Percentiles rank a stretch among this genome's conserved stretches.
These are phyloP conservation scores for Cucurbita moschata DNA, from an alignment of 306 rosid genomes.

Conservation along the genomic window DNA sequence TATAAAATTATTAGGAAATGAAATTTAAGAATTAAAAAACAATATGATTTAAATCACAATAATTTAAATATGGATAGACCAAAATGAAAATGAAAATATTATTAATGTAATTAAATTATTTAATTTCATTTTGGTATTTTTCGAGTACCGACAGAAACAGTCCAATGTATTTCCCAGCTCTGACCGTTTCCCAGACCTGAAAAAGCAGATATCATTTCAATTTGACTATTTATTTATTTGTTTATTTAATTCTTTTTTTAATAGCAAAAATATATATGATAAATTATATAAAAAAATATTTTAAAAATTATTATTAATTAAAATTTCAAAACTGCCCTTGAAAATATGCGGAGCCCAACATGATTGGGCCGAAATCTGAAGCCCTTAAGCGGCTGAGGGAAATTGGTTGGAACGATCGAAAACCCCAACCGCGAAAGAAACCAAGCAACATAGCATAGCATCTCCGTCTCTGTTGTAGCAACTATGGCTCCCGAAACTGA, in stretches of 20 bases:
- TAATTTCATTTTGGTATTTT: not conserved
- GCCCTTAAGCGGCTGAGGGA: not conserved
- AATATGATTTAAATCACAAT: too few species aligned
- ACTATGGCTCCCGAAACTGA: conserved; percentile 54
- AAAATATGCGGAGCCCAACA: not conserved
- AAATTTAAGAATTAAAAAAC: too few species aligned
- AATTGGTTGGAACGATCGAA: not conserved
- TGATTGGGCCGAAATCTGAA: not conserved
- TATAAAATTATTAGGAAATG: too few species aligned
- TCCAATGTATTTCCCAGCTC: not conserved
- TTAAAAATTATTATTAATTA: too few species aligned
- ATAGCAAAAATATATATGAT: too few species aligned
- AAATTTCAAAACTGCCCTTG: too few species aligned
- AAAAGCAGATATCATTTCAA: not conserved
- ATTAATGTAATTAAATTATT: not conserved
- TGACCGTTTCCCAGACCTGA: not conserved
- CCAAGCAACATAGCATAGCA: not conserved
- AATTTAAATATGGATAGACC: too few species aligned
- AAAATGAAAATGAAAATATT: not conserved
- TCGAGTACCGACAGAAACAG: not conserved
- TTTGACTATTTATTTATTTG: not conserved
- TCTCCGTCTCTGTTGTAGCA: not conserved
- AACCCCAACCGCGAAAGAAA: not conserved
- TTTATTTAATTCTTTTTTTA: not conserved
- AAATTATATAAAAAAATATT: too few species aligned